phyloP scores from a whole-genome alignment of 371 early-diverging fungal species.

The Phascolomyces articulosus region DNA sequence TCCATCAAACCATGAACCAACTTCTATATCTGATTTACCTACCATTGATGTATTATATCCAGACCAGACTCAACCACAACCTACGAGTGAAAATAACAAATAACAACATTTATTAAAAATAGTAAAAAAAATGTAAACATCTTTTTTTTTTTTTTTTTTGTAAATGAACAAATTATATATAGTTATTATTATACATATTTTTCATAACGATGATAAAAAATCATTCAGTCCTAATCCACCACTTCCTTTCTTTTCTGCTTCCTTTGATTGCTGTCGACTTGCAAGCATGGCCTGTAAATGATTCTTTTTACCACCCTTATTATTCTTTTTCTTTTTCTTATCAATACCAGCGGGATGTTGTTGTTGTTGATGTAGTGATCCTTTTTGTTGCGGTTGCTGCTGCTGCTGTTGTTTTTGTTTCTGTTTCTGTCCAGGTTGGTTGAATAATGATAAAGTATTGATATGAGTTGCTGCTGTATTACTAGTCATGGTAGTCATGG shows the following conservation, averaged over 20 bases:
- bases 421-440: not conserved
- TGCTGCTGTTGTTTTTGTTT: not conserved
- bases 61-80: not conserved
- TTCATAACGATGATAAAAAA: slow-evolving; percentile 38
- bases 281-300: slow-evolving; percentile 38
- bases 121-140: too few relatives aligned
- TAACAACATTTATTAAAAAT: not conserved
- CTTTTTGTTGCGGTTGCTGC: slow-evolving; percentile 4
- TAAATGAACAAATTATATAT: not conserved
- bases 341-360: not conserved
- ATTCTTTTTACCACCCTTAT: slow-evolving; percentile 47
- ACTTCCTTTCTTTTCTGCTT: slow-evolving; percentile 2
- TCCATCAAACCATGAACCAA: not conserved
- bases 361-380: slow-evolving; percentile 8
- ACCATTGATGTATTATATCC: not conserved
- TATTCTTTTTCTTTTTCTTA: slow-evolving; percentile 25
- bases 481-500: not conserved
- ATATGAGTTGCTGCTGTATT: not conserved
- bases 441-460: not conserved
- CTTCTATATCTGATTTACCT: not conserved
- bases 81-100: not conserved
- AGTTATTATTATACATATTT: not conserved
- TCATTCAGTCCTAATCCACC: slow-evolving; percentile 28
- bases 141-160: too few relatives aligned
- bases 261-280: slow-evolving; percentile 27